A percentile compares a stretch with the other conserved stretches of the same genome.
Evolutionary conservation across 345 rosid species (phyloP).

Genomic region (Acer campestre): DNA sequence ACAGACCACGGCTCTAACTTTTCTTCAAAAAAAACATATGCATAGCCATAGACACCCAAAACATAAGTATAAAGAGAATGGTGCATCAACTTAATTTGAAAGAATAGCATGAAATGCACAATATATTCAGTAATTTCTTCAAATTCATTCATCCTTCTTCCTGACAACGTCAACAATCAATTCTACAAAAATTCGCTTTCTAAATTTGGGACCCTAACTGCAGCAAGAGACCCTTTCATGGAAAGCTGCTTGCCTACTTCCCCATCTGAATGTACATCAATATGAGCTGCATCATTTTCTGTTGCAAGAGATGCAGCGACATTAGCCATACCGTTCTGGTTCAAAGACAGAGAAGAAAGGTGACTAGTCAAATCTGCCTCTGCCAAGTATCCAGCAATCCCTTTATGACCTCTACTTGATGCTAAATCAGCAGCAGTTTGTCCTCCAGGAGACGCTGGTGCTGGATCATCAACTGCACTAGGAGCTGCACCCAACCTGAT

Average conservation of each 20-base stretch:
- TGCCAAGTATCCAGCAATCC: conserved; percentile 69
- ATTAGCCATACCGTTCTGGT: conserved; percentile 22
- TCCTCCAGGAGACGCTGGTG: conserved; percentile 58
- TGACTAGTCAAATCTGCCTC: conserved; percentile 50
- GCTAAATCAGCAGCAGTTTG: conserved; percentile 66
- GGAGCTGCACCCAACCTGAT: conserved; percentile 55
- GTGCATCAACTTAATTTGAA: too few species aligned
- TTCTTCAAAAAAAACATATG: too few species aligned
- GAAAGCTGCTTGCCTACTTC: conserved; percentile 38
- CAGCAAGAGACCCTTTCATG: conserved; percentile 63
- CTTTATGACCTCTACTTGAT: conserved; percentile 63
- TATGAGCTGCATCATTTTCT: conserved; percentile 28
- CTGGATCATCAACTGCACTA: conserved; percentile 66
- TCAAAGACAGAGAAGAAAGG: conserved; percentile 43
- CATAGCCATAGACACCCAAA: too few species aligned
- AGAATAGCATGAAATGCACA: too few species aligned
- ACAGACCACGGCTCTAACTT: too few species aligned
- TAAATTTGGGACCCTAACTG: too few species aligned
- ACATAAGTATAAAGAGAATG: too few species aligned
- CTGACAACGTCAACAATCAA: too few species aligned
- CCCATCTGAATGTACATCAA: conserved; percentile 18
- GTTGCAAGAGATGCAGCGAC: conserved; percentile 26
- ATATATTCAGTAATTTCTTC: too few species aligned
- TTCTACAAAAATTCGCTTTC: conserved; percentile 18
- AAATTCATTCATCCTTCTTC: too few species aligned